These are phyloP conservation scores for Pezicula carpinea DNA, from an alignment of 2,329 filamentous ascomycete genomes.

Conservation along the genomic window DNA sequence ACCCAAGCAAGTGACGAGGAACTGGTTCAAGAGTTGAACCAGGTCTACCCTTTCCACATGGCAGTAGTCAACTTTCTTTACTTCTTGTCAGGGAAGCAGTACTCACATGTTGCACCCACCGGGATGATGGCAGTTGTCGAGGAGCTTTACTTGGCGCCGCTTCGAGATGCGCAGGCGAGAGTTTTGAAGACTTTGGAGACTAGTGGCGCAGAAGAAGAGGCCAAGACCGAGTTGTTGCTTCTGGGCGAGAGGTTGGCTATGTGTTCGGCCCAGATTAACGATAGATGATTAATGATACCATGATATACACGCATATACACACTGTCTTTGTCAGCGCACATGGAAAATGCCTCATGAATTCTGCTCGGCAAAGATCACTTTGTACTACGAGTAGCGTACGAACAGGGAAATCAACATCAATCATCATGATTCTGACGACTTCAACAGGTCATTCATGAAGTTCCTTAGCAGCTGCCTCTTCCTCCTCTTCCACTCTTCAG, in stretches of 20 bases:
- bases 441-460: too few relatives aligned
- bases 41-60: slow-evolving; percentile 49
- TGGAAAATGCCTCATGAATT: too few relatives aligned
- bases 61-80: slow-evolving; percentile 58
- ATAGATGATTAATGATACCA: slow-evolving; percentile 9
- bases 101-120: slow-evolving; percentile 45
- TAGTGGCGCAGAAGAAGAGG: background rate
- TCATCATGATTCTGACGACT: too few relatives aligned
- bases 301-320: too few relatives aligned
- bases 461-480: too few relatives aligned
- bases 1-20: slow-evolving; percentile 36
- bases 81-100: slow-evolving; percentile 46
- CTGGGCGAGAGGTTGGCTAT: slow-evolving; percentile 22
- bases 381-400: too few relatives aligned
- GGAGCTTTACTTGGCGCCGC: slow-evolving; percentile 52
- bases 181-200: slow-evolving; percentile 8
- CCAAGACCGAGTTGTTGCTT: slow-evolving; percentile 18
- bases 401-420: too few relatives aligned
- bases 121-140: slow-evolving; percentile 54
- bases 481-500: too few relatives aligned
- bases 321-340: too few relatives aligned
- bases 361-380: too few relatives aligned
- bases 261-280: slow-evolving; percentile 11
- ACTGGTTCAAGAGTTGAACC: slow-evolving; percentile 46
- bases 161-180: slow-evolving; percentile 39